These are phyloP conservation scores for Schoenoplectus triqueter DNA, from an alignment of 202 grass and related monocot genomes.

Conservation along the genomic window DNA sequence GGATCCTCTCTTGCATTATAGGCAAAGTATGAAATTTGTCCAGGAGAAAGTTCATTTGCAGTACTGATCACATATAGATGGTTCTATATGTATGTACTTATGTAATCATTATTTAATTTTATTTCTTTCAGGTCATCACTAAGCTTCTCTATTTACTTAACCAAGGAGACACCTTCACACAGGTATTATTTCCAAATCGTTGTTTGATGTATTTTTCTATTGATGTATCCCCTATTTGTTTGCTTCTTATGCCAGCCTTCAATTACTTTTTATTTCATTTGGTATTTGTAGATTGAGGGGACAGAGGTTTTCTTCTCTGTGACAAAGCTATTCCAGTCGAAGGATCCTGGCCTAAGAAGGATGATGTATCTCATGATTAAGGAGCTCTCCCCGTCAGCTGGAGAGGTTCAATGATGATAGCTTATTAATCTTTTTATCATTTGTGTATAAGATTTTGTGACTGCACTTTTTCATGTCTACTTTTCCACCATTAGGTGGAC, in stretches of 20 bases:
- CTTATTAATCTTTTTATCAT: slow-evolving; percentile 21
- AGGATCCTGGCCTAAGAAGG: slow-evolving; percentile 93
- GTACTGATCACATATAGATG: too few relatives aligned
- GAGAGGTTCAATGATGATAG: slow-evolving; percentile 61
- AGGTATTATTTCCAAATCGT: slow-evolving; percentile 51
- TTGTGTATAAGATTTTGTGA: neutral
- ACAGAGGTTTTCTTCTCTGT: slow-evolving; percentile 95
- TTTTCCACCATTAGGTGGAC: neutral
- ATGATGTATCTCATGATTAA: slow-evolving; percentile 99
- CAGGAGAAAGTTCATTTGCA: neutral
- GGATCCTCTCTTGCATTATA: neutral
- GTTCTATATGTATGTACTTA: neutral
- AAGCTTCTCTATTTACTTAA: slow-evolving; percentile 98
- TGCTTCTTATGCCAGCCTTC: slow-evolving; percentile 24
- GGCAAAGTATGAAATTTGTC: neutral
- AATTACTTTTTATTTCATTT: slow-evolving; percentile 32
- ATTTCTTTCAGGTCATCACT: slow-evolving; percentile 75
- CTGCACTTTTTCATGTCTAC: neutral
- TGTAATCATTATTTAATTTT: slow-evolving; percentile 23
- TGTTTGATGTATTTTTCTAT: slow-evolving; percentile 12
- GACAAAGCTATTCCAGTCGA: slow-evolving; percentile 96
- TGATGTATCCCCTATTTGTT: neutral
- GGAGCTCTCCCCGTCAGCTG: slow-evolving; percentile 90
- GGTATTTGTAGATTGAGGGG: slow-evolving; percentile 71
- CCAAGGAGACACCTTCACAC: slow-evolving; percentile 95